phyloP scores from a whole-genome alignment of 306 rosid species.

The Trichosanthes truncata region DNA sequence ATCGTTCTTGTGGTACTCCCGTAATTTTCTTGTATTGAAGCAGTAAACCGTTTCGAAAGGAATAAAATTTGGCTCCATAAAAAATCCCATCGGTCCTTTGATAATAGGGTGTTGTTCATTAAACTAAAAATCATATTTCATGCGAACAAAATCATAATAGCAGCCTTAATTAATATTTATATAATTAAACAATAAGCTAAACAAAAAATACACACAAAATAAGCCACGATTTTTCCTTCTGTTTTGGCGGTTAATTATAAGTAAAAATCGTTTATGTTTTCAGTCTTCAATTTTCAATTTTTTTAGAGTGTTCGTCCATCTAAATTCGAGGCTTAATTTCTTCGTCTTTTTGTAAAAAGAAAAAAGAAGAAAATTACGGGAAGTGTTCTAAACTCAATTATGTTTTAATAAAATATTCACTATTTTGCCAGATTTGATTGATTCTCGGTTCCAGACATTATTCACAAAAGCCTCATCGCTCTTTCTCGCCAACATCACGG shows the following conservation, averaged over 20 bases:
- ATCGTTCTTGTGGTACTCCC: neutral
- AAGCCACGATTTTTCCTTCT: neutral
- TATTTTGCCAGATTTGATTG: constrained; percentile 46
- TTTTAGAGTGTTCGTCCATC: neutral
- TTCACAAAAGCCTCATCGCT: constrained; percentile 50
- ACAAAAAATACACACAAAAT: neutral
- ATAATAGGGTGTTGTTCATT: neutral
- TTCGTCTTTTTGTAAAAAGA: neutral
- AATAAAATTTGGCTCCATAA: neutral
- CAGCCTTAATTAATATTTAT: neutral
- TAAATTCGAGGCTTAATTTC: neutral
- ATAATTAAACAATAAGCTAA: neutral
- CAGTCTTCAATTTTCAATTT: neutral
- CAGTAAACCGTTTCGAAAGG: neutral
- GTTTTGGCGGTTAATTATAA: neutral
- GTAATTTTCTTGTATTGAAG: neutral
- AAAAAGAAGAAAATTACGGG: no score
- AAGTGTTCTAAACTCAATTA: neutral
- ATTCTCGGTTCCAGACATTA: constrained; percentile 47
- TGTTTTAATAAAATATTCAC: neutral
- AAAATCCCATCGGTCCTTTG: neutral
- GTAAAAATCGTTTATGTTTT: neutral
- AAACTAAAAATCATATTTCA: neutral
- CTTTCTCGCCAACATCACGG: constrained; percentile 43
- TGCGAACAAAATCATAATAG: neutral